A percentile compares a stretch with the other conserved stretches of the same genome.
phyloP scores from a whole-genome alignment of 2,329 filamentous ascomycete species.

The Venturiaceae sp. region DNA sequence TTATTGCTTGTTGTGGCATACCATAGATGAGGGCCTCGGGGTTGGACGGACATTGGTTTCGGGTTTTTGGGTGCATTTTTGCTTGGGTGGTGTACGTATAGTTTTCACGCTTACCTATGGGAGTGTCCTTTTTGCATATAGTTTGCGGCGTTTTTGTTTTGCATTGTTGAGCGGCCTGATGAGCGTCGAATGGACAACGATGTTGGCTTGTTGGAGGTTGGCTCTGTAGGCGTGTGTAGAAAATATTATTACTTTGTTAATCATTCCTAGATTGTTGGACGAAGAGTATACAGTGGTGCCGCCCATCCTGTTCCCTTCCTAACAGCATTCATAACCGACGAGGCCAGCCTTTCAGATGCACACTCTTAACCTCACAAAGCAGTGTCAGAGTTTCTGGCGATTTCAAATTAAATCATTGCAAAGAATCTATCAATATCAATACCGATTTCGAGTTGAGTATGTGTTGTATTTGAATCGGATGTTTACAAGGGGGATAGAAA shows the following conservation, averaged over 20 bases:
- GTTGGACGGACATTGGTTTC: background rate
- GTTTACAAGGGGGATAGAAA: no score
- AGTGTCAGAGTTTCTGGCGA: no score
- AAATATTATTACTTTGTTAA: background rate
- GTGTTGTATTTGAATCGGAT: no score
- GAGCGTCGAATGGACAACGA: background rate
- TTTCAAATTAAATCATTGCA: no score
- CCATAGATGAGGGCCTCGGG: background rate
- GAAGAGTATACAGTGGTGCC: no score
- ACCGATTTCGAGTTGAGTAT: no score
- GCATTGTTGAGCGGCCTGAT: background rate
- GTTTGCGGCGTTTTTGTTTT: background rate
- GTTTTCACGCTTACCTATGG: background rate
- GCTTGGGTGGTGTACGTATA: background rate
- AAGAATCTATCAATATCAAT: no score
- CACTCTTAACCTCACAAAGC: no score
- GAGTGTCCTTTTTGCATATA: background rate
- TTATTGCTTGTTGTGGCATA: background rate
- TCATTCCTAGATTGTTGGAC: no score
- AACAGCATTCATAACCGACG: no score
- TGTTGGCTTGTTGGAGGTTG: background rate
- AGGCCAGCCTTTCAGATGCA: no score
- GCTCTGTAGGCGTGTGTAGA: background rate
- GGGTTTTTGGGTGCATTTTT: background rate
- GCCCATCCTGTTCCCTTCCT: no score